Conservation (phyloP, 2,329 filamentous ascomycete genomes). For the Pseudopithomyces chartarum region DNA sequence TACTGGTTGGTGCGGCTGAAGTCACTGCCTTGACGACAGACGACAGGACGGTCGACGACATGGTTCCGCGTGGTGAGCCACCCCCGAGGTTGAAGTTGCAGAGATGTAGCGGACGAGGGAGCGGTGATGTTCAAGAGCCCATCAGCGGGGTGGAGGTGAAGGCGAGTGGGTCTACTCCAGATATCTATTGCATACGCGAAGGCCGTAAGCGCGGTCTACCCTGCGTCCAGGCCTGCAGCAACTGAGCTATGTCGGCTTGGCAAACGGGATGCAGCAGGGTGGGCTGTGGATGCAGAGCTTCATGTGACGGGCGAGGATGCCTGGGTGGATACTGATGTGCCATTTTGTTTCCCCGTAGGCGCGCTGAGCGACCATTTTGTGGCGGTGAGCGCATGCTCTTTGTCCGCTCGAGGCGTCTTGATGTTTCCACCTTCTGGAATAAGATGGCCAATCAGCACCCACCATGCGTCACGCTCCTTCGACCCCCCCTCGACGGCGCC, state of each 20-base stretch:
- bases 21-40: conserved; percentile 23
- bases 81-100: not conserved
- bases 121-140: not conserved
- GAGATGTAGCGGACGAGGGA: not conserved
- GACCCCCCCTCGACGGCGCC: not conserved
- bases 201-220: not conserved
- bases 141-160: not conserved
- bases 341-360: not conserved
- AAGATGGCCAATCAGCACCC: not conserved
- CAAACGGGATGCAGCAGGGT: conserved; percentile 4
- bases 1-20: not conserved
- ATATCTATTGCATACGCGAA: conserved; percentile 3
- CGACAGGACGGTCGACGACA: conserved; percentile 36
- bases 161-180: not conserved
- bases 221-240: conserved; percentile 1
- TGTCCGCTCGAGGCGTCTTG: not conserved
- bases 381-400: conserved; percentile 4
- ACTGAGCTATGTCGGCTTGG: conserved; percentile 1
- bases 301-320: conserved; percentile 1
- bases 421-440: not conserved
- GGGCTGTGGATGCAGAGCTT: not conserved
- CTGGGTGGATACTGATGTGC: not conserved
- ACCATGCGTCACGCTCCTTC: not conserved
- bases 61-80: conserved; percentile 6
- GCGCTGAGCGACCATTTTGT: not conserved